phyloP scores from a whole-genome alignment of 768 basidiomycete species.

The Paxillus rubicundulus region DNA sequence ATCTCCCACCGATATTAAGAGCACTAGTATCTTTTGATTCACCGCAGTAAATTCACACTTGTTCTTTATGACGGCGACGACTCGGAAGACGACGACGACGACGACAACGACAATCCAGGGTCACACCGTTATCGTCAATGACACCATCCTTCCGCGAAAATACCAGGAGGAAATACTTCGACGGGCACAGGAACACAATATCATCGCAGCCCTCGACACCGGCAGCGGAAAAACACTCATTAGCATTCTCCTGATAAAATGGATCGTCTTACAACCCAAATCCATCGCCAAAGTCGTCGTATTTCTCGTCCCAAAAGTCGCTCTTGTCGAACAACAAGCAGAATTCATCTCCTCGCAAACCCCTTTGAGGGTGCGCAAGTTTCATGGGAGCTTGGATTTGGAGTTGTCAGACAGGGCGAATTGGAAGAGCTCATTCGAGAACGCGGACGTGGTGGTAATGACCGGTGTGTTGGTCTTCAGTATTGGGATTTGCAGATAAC shows the following conservation, averaged over 20 bases:
- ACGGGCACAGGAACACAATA: conserved; percentile 48
- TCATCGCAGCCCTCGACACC: conserved; percentile 59
- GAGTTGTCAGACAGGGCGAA: conserved; percentile 62
- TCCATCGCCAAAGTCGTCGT: conserved; percentile 60
- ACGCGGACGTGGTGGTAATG: conserved; percentile 79
- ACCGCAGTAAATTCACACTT: conserved; percentile 9
- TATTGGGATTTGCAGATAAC: background rate
- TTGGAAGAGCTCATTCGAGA: conserved; percentile 64
- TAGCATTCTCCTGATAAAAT: conserved; percentile 67
- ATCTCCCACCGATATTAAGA: background rate
- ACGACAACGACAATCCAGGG: conserved; percentile 23
- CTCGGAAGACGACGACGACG: conserved; percentile 12
- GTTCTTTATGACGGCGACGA: conserved; percentile 25
- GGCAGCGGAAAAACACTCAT: conserved; percentile 64
- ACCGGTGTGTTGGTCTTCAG: conserved; percentile 53
- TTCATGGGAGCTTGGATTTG: conserved; percentile 70
- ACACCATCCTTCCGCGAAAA: conserved; percentile 44
- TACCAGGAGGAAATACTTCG: conserved; percentile 58
- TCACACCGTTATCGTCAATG: conserved; percentile 31
- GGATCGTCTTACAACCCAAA: conserved; percentile 54
- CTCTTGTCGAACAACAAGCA: conserved; percentile 81
- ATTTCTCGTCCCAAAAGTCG: conserved; percentile 83
- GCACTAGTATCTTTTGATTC: conserved; percentile 2
- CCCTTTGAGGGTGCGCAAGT: conserved; percentile 61
- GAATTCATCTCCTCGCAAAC: conserved; percentile 64